phyloP scores from a whole-genome alignment of 257 asterid genomes.

The Nicotiana undulata region DNA sequence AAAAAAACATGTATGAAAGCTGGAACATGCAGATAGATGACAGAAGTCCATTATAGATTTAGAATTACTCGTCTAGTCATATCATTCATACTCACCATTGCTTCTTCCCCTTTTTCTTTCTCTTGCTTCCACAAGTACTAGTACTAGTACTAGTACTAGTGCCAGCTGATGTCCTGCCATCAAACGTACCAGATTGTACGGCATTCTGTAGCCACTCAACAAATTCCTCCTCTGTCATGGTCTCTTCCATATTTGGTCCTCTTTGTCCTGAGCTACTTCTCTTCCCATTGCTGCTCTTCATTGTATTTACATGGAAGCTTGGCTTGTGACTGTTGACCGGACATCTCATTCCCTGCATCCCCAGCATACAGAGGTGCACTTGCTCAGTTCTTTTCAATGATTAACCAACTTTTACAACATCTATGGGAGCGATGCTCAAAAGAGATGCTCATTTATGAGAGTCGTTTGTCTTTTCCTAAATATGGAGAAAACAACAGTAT shows the following conservation, averaged over 20 bases:
- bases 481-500: constrained; percentile 1
- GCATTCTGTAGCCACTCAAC: constrained; percentile 84
- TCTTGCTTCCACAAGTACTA: constrained; percentile 35
- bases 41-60: neutral
- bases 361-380: neutral
- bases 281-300: constrained; percentile 46
- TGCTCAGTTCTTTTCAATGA: neutral
- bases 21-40: constrained; percentile 5
- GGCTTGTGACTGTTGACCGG: constrained; percentile 84
- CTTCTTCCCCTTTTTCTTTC: constrained; percentile 83
- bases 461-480: neutral
- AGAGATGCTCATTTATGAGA: neutral
- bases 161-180: constrained; percentile 26
- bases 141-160: constrained; percentile 22
- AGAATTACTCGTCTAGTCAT: neutral
- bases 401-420: neutral
- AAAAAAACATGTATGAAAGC: no score
- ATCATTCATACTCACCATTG: constrained; percentile 29
- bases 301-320: constrained; percentile 79
- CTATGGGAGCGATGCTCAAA: no score
- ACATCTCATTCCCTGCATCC: constrained; percentile 81
- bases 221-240: constrained; percentile 84
- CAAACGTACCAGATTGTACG: constrained; percentile 56
- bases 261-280: constrained; percentile 47
- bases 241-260: constrained; percentile 61